phyloP scores from a whole-genome alignment of 2,329 filamentous ascomycete species.

The Arachnomyces sp. region DNA sequence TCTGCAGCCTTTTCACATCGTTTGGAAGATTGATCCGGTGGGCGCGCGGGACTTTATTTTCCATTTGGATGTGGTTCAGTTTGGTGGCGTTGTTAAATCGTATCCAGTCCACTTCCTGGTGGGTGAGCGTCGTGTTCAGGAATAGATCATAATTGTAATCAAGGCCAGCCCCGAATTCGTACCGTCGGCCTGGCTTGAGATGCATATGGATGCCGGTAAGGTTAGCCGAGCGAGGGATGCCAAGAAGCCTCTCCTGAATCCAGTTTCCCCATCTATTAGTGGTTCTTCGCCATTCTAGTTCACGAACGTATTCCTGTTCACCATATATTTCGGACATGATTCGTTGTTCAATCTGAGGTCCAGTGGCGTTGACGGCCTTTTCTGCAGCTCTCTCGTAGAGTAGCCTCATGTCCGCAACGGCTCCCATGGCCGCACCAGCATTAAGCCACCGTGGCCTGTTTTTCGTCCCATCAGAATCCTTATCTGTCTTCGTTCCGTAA shows the following conservation, averaged over 20 bases:
- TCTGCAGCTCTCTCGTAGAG: conserved; percentile 39
- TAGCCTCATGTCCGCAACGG: conserved; percentile 39
- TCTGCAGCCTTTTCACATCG: conserved; percentile 26
- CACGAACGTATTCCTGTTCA: conserved; percentile 45
- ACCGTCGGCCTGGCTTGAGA: conserved; percentile 29
- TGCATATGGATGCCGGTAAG: conserved; percentile 27
- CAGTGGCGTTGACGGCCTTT: conserved; percentile 25
- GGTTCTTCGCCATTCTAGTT: conserved; percentile 30
- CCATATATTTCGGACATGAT: conserved; percentile 46
- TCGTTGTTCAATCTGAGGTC: conserved; percentile 33
- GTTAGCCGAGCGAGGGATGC: conserved; percentile 31
- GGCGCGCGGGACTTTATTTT: conserved; percentile 30
- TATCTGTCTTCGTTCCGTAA: conserved; percentile 40
- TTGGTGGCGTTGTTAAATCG: conserved; percentile 30
- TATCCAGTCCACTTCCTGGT: conserved; percentile 34
- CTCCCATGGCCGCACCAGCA: conserved; percentile 43
- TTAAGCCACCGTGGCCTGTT: conserved; percentile 43
- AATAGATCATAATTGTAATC: conserved; percentile 46
- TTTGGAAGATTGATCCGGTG: conserved; percentile 30
- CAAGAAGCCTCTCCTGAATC: conserved; percentile 26
- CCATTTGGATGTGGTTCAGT: conserved; percentile 27
- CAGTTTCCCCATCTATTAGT: conserved; percentile 29
- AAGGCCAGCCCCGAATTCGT: conserved; percentile 45
- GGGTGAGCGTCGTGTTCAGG: conserved; percentile 35
- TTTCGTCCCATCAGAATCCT: conserved; percentile 25